A percentile compares a stretch with the other conserved stretches of the same genome.
Evolutionary conservation across 2,329 filamentous ascomycete genomes (phyloP).

Genomic region (Trichoderma sp.): DNA sequence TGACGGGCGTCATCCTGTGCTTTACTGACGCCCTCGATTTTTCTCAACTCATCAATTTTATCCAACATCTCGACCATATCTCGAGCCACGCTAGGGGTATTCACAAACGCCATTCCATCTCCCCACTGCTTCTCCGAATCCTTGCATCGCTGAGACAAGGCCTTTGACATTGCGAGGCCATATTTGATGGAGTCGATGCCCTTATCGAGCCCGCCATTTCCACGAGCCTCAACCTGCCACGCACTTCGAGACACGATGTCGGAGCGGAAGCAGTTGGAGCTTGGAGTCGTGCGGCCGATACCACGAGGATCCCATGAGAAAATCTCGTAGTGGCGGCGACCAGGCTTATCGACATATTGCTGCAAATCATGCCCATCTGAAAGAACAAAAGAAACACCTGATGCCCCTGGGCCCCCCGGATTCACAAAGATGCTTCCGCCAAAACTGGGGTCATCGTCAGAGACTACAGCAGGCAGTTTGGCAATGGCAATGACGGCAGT

Average conservation of each 20-base stretch:
- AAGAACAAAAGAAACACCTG: constrained; percentile 36
- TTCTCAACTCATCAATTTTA: constrained; percentile 36
- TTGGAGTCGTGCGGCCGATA: constrained; percentile 39
- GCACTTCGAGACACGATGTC: constrained; percentile 33
- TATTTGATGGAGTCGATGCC: constrained; percentile 26
- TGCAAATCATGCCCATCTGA: constrained; percentile 31
- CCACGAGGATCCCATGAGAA: constrained; percentile 47
- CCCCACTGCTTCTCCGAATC: constrained; percentile 21
- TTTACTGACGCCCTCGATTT: background rate
- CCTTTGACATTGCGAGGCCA: constrained; percentile 28
- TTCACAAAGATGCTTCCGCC: constrained; percentile 46
- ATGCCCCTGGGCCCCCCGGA: constrained; percentile 46
- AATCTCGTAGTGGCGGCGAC: constrained; percentile 40
- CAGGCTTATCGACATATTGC: constrained; percentile 27
- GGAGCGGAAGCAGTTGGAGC: constrained; percentile 39
- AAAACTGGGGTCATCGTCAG: constrained; percentile 37
- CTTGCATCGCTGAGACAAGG: constrained; percentile 33
- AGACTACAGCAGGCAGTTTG: constrained; percentile 41
- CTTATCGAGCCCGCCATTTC: constrained; percentile 32
- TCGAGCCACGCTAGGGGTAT: constrained; percentile 39
- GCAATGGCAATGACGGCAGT: constrained; percentile 42
- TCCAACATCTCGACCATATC: constrained; percentile 47
- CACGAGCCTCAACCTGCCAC: constrained; percentile 32
- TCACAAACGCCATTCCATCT: constrained; percentile 35
- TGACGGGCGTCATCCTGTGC: background rate